Conservation (phyloP, 176 grass and related monocot species). For the Microstegium vimineum region DNA sequence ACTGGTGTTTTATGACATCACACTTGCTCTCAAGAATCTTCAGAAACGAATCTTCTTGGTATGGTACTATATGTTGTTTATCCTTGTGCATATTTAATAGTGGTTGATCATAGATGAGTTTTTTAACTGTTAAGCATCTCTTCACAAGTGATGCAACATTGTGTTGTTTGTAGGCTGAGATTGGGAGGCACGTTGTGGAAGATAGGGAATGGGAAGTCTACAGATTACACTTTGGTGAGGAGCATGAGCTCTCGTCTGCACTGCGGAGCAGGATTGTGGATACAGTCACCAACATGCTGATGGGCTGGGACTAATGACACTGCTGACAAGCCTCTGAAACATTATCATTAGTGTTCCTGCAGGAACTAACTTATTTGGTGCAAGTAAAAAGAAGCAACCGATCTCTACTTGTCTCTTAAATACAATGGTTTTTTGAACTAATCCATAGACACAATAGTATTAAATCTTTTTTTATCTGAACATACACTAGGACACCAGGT, state of each 20-base stretch:
- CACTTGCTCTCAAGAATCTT: constrained; percentile 77
- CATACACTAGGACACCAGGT: neutral
- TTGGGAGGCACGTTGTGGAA: constrained; percentile 51
- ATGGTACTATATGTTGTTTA: neutral
- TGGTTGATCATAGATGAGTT: neutral
- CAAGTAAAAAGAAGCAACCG: neutral
- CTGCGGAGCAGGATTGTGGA: constrained; percentile 40
- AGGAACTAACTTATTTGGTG: neutral
- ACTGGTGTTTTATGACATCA: constrained; percentile 76
- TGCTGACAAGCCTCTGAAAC: neutral
- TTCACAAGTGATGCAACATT: neutral
- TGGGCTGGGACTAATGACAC: constrained; percentile 66
- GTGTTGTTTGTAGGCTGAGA: constrained; percentile 57
- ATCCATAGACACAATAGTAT: neutral
- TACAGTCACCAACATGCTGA: constrained; percentile 64
- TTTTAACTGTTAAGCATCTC: neutral
- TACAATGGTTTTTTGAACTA: neutral
- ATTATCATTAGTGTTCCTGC: neutral
- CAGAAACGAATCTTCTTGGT: constrained; percentile 73
- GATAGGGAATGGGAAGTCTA: constrained; percentile 87
- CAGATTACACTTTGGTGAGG: constrained; percentile 60
- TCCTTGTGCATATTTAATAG: neutral
- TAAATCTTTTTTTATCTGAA: too few species aligned
- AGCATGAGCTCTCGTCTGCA: constrained; percentile 38
- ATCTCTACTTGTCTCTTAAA: neutral